These are phyloP conservation scores for Trapa bicornis DNA, from an alignment of 345 rosid genomes.

Conservation along the genomic window DNA sequence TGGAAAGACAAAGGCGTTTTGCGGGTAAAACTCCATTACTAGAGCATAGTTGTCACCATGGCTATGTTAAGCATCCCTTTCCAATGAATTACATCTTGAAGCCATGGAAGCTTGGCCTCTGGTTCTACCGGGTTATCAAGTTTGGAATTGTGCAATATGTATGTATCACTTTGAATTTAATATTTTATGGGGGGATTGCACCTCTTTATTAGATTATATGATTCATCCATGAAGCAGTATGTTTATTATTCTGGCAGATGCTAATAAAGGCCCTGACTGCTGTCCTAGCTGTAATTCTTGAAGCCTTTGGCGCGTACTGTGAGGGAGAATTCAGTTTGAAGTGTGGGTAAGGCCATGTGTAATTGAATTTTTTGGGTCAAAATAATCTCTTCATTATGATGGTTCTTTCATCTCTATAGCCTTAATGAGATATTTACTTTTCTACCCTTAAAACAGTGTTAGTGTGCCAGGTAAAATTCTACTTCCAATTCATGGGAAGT, in stretches of 20 bases:
- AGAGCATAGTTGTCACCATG: slow-evolving; percentile 44
- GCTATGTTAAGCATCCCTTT: slow-evolving; percentile 70
- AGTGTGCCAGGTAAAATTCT: neutral
- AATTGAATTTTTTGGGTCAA: neutral
- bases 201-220: slow-evolving; percentile 7
- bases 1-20: slow-evolving; percentile 79
- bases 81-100: slow-evolving; percentile 68
- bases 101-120: slow-evolving; percentile 89
- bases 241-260: slow-evolving; percentile 54
- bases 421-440: neutral
- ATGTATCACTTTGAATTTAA: slow-evolving; percentile 28
- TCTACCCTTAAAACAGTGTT: neutral
- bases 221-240: slow-evolving; percentile 5
- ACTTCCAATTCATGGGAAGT: neutral
- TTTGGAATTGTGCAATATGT: slow-evolving; percentile 98
- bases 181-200: slow-evolving; percentile 5
- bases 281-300: slow-evolving; percentile 74
- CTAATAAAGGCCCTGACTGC: slow-evolving; percentile 74
- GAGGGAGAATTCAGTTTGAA: slow-evolving; percentile 89
- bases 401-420: neutral
- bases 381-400: neutral
- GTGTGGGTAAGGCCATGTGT: slow-evolving; percentile 67
- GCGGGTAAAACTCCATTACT: slow-evolving; percentile 50
- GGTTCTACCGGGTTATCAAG: slow-evolving; percentile 96
- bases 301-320: slow-evolving; percentile 80